Conservation (phyloP, 2,329 filamentous ascomycete species). For the Tolypocladium capitatum region DNA sequence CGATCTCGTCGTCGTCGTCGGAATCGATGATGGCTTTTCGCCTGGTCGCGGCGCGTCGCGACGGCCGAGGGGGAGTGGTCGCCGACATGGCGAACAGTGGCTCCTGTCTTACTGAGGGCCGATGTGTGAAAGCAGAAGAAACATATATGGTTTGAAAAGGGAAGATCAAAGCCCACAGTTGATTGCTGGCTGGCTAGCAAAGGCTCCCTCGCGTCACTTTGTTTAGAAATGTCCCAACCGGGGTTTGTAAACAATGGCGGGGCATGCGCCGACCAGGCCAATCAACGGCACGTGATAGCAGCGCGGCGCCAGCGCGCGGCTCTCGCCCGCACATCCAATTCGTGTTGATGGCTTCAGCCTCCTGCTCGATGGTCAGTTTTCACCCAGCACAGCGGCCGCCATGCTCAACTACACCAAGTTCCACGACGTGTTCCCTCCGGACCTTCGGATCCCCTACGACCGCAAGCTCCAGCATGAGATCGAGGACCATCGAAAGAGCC, state of each 20-base stretch:
- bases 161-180: neutral
- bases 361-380: neutral
- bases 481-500: constrained; percentile 48
- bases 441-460: constrained; percentile 48
- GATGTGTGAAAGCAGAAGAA: neutral
- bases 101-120: neutral
- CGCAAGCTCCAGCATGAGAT: constrained; percentile 49
- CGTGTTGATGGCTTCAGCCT: neutral
- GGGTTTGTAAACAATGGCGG: constrained; percentile 26
- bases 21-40: constrained; percentile 66
- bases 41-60: constrained; percentile 39
- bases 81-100: constrained; percentile 15
- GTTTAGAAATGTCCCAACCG: constrained; percentile 15
- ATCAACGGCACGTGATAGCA: constrained; percentile 13
- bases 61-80: constrained; percentile 20
- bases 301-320: constrained; percentile 4
- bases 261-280: neutral
- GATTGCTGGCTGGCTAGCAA: neutral
- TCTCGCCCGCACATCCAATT: neutral
- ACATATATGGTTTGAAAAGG: neutral
- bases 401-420: constrained; percentile 58
- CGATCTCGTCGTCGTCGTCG: constrained; percentile 58
- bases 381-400: constrained; percentile 2
- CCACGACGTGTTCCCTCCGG: constrained; percentile 51
- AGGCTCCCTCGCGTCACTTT: constrained; percentile 1